Evolutionary conservation across 2,329 filamentous ascomycete species (phyloP).

Genomic region (Hirsutella rhossiliensis): DNA sequence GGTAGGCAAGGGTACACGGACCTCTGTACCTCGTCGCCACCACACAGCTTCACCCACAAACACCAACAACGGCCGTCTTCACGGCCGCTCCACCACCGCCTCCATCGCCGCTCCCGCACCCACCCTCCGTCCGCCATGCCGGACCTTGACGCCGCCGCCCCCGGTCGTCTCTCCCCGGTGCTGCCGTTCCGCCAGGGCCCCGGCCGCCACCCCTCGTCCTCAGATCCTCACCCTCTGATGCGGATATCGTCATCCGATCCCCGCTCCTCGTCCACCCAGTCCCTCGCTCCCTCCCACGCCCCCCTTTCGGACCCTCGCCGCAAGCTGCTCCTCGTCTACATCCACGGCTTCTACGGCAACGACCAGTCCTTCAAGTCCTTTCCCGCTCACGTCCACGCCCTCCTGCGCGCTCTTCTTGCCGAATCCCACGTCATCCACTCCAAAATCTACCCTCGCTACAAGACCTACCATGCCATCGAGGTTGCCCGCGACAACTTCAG

Average conservation of each 20-base stretch:
- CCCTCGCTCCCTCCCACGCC: conserved; percentile 19
- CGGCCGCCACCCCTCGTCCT: not conserved
- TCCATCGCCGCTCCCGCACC: not conserved
- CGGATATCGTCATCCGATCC: conserved; percentile 24
- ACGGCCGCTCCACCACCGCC: not conserved
- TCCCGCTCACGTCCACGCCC: conserved; percentile 73
- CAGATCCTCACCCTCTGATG: not conserved
- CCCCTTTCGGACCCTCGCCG: conserved; percentile 23
- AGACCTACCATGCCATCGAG: conserved; percentile 59
- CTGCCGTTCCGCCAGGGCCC: not conserved
- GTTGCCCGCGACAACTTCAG: conserved; percentile 76
- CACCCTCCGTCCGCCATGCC: not conserved
- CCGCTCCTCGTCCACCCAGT: conserved; percentile 36
- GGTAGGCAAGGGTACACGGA: too few relatives aligned
- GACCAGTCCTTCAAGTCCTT: conserved; percentile 82
- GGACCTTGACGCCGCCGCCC: not conserved
- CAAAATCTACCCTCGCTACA: conserved; percentile 74
- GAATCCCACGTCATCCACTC: conserved; percentile 74
- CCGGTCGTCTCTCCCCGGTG: not conserved
- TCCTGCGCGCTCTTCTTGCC: conserved; percentile 52
- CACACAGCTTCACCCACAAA: too few relatives aligned
- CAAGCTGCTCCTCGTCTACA: conserved; percentile 64
- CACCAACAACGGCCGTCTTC: not conserved
- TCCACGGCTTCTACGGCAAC: conserved; percentile 85
- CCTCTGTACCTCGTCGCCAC: too few relatives aligned